phyloP scores from a whole-genome alignment of 116 monocot genomes.

The Papilionanthe hybrid region DNA sequence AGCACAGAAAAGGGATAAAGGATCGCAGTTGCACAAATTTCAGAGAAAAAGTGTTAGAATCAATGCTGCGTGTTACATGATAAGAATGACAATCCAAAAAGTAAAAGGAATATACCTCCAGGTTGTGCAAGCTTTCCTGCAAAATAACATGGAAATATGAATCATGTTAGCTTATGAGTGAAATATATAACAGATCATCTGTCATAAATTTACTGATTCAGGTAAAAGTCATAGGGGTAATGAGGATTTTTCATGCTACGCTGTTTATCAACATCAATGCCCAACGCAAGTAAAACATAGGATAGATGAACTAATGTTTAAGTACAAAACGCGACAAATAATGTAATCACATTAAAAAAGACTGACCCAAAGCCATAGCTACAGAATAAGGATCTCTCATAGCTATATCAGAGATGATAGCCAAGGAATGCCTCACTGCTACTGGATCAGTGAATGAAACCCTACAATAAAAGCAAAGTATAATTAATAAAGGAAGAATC shows the following conservation, averaged over 20 bases:
- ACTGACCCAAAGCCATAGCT: constrained; percentile 97
- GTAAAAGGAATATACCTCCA: constrained; percentile 63
- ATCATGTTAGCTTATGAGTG: background rate
- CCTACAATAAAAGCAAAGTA: constrained; percentile 40
- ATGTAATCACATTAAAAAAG: constrained; percentile 5
- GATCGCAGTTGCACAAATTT: background rate
- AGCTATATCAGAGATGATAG: constrained; percentile 90
- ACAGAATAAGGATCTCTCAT: constrained; percentile 96
- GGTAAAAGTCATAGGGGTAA: background rate
- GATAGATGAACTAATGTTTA: background rate
- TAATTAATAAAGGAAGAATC: constrained; percentile 3
- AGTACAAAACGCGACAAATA: background rate
- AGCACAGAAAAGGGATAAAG: background rate
- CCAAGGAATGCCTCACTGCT: constrained; percentile 89
- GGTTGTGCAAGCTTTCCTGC: constrained; percentile 86
- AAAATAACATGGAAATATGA: constrained; percentile 26
- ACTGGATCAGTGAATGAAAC: constrained; percentile 94
- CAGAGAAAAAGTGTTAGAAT: background rate
- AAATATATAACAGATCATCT: background rate
- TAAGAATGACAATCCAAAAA: background rate
- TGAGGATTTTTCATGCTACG: constrained; percentile 4
- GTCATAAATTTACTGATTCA: background rate
- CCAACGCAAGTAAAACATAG: constrained; percentile 5
- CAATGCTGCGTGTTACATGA: background rate
- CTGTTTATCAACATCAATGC: background rate